These are phyloP conservation scores for Entonaema liquescens DNA, from an alignment of 495 filamentous ascomycete species.

Conservation along the genomic window DNA sequence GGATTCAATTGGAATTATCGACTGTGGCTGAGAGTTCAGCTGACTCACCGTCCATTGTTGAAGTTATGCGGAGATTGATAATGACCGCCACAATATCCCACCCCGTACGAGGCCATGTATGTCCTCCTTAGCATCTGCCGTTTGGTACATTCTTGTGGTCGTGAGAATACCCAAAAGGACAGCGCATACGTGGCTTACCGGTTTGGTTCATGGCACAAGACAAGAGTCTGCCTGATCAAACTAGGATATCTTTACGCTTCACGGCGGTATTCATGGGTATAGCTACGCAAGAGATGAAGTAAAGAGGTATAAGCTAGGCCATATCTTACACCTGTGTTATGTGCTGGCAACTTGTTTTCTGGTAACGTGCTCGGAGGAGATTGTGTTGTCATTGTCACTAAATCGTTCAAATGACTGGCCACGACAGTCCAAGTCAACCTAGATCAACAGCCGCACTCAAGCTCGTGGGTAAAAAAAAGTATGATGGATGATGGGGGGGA, in stretches of 20 bases:
- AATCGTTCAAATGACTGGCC: conserved; percentile 41
- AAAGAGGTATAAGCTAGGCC: conserved; percentile 25
- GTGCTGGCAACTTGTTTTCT: conserved; percentile 26
- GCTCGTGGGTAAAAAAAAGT: conserved; percentile 12
- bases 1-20: background rate
- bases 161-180: conserved; percentile 27
- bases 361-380: conserved; percentile 35
- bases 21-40: conserved; percentile 40
- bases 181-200: conserved; percentile 31
- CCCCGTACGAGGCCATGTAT: conserved; percentile 34
- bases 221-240: conserved; percentile 36
- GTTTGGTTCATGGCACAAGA: conserved; percentile 29
- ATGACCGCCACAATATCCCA: conserved; percentile 36
- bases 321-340: conserved; percentile 40
- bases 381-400: conserved; percentile 40
- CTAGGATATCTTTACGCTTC: conserved; percentile 2
- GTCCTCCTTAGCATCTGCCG: conserved; percentile 27
- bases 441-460: conserved; percentile 18
- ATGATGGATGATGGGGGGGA: conserved; percentile 23
- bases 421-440: conserved; percentile 12
- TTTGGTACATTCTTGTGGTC: conserved; percentile 28
- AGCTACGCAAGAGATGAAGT: conserved; percentile 4
- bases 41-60: conserved; percentile 30
- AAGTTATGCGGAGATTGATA: conserved; percentile 22
- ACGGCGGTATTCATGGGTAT: background rate